Base-by-base conservation (phyloP, 1,139 yeast genomes). In the Torulaspora globosa region DNA sequence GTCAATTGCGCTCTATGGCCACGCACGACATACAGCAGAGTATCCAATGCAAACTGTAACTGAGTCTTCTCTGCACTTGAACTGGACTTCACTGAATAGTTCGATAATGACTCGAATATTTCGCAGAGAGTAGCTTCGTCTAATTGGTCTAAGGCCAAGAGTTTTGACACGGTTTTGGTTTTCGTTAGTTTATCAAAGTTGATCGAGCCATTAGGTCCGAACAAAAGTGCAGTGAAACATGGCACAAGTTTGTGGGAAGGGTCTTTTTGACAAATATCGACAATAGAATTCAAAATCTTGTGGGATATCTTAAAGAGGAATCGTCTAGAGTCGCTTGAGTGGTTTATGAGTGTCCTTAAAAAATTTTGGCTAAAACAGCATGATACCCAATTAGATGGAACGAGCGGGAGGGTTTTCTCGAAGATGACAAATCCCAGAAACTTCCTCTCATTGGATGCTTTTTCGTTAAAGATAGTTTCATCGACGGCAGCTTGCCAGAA, bases 401-500 rank as follows among this genome's bases (percentile, higher is more conserved):
- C 52, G 1, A 67, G 51, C 9, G 65, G 43, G 45, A 83, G 63
- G 40, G 80, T 73, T 41, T 75, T 70, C 31, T 67, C 71, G 54
- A 90, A 80, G 5, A 90, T 75, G 56, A 85, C 85, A 57, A 90
- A 79, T 0, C 97, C 98, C 78, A 88, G 78, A 64, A 76, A 86
- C 62, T 90, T 92, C 51, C 96, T 75, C 65, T 90, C 97, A 36
- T 82, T 80, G 1, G 96, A 86, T 0, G 96, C 74, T 53, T 84
- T 79, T 27, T 78, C 80, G 3, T 88, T 71, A 59, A 92, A 90
- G 50, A 86, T 78, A 1, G 84, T 75, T 58, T 88, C 94, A 60
- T 90, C 97, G 9, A 90, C 78, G 7, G 81, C 82, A 3, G 75
- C 73, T 55, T 79, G 78, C 95, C 96, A 89, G 64, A 92, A 89